These are phyloP conservation scores for Ramaria rubella DNA, from an alignment of 768 basidiomycete species.

Conservation along the genomic window DNA sequence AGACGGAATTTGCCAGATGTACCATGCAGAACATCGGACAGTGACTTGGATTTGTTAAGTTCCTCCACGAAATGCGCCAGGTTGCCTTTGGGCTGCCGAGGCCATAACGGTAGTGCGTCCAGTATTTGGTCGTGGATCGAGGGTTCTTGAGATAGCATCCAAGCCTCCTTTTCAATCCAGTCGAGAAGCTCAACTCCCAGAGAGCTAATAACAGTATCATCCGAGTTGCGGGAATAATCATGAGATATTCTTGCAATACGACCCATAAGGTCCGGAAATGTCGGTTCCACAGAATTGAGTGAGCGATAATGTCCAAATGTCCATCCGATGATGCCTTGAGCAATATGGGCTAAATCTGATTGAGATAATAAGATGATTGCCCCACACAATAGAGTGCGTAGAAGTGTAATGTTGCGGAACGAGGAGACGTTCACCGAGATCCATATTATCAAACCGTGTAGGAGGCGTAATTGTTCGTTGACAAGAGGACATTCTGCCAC, in stretches of 20 bases:
- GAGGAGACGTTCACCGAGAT: slow-evolving; percentile 52
- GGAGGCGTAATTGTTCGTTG: slow-evolving; percentile 72
- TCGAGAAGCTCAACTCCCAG: slow-evolving; percentile 43
- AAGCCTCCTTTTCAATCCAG: slow-evolving; percentile 59
- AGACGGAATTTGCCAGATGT: slow-evolving; percentile 72
- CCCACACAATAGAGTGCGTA: slow-evolving; percentile 65
- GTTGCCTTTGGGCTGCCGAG: slow-evolving; percentile 47
- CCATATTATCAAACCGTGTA: slow-evolving; percentile 71
- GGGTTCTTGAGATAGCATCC: slow-evolving; percentile 34
- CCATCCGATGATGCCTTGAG: slow-evolving; percentile 78
- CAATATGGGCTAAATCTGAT: slow-evolving; percentile 56
- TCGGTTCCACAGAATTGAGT: slow-evolving; percentile 36
- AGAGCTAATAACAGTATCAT: slow-evolving; percentile 23
- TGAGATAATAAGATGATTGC: slow-evolving; percentile 59
- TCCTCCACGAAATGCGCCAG: slow-evolving; percentile 41
- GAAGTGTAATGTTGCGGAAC: slow-evolving; percentile 51
- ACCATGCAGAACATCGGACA: slow-evolving; percentile 54
- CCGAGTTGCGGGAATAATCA: slow-evolving; percentile 38
- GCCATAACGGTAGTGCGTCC: slow-evolving; percentile 70
- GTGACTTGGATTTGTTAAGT: slow-evolving; percentile 33
- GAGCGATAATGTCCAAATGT: slow-evolving; percentile 49
- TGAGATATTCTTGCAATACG: slow-evolving; percentile 58
- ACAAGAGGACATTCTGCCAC: slow-evolving; percentile 64
- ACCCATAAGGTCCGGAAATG: slow-evolving; percentile 60
- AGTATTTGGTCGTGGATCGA: slow-evolving; percentile 37